Evolutionary conservation across 2,329 filamentous ascomycete species (phyloP).

Genomic region (Cytospora mali): DNA sequence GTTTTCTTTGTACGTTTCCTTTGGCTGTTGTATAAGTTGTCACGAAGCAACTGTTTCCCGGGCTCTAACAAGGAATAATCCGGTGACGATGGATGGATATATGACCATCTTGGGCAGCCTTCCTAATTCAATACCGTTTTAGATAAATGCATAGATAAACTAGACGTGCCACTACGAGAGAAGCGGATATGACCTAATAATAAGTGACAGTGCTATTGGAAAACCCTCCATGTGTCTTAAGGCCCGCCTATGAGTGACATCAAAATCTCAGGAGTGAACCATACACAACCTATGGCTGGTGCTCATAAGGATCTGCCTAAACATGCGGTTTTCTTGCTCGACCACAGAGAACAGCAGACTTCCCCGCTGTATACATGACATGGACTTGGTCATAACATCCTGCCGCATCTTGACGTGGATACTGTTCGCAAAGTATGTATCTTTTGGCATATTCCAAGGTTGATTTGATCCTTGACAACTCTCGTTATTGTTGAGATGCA

Average conservation of each 20-base stretch:
- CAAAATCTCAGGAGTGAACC: too few relatives aligned
- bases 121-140: slow-evolving; percentile 8
- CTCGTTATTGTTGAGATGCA: neutral
- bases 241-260: neutral
- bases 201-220: neutral
- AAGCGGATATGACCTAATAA: neutral
- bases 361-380: too few relatives aligned
- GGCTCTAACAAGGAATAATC: neutral
- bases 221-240: neutral
- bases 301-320: too few relatives aligned
- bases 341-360: neutral
- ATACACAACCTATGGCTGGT: too few relatives aligned
- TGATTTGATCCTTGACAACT: neutral
- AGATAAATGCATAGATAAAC: slow-evolving; percentile 13
- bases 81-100: slow-evolving; percentile 18
- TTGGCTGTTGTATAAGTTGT: neutral
- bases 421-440: neutral
- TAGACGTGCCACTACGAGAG: slow-evolving; percentile 6
- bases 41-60: neutral
- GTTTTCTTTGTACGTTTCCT: neutral
- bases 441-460: neutral
- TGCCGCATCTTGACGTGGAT: neutral
- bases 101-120: slow-evolving; percentile 2
- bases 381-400: neutral
- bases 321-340: too few relatives aligned